Conservation (phyloP, 1,284 basidiomycete species). For the Hortiboletus rubellus region DNA sequence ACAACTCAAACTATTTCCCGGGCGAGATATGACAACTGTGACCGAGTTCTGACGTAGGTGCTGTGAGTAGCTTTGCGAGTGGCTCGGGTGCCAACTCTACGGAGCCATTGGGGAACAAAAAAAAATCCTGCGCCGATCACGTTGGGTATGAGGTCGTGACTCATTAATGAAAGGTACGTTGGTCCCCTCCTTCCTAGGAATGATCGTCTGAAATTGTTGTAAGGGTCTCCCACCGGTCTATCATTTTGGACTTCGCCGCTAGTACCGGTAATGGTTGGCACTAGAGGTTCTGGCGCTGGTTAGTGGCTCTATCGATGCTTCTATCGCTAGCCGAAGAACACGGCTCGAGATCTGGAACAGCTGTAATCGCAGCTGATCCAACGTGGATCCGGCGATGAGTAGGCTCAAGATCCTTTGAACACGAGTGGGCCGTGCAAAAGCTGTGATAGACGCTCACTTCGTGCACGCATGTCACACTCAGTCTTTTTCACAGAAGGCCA, state of each 20-base stretch:
- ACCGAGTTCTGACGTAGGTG: too few species aligned
- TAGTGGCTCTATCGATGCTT: not conserved
- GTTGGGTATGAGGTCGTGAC: too few species aligned
- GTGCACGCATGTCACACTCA: not conserved
- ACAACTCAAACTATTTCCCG: too few species aligned
- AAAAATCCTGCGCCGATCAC: too few species aligned
- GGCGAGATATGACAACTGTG: too few species aligned
- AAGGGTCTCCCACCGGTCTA: not conserved
- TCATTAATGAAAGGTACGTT: too few species aligned
- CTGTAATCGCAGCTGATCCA: too few species aligned
- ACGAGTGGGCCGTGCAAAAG: not conserved
- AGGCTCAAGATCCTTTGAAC: not conserved
- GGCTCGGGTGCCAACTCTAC: too few species aligned
- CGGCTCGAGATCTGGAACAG: not conserved
- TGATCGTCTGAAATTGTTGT: too few species aligned
- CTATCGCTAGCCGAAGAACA: not conserved
- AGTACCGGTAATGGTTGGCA: not conserved
- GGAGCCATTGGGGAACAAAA: too few species aligned
- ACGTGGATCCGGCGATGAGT: not conserved
- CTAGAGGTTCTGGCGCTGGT: constrained; percentile 21
- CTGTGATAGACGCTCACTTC: not conserved
- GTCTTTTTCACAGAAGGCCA: not conserved
- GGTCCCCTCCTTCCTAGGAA: too few species aligned
- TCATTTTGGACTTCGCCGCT: too few species aligned
- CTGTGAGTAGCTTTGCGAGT: not conserved